Conservation (phyloP, 257 asterid genomes). For the Lycium ferocissimum region DNA sequence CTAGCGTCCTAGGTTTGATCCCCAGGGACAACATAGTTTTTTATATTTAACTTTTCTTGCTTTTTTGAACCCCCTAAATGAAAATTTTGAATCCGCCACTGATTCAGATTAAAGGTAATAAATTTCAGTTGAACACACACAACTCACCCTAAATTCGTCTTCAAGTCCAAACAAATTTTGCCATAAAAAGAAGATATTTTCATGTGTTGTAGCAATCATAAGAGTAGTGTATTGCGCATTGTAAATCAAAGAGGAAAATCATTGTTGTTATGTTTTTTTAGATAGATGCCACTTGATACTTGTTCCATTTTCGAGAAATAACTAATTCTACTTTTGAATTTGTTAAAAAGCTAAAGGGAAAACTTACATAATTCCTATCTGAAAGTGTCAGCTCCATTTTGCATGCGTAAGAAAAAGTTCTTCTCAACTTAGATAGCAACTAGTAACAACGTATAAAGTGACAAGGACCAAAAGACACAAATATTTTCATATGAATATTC, state of each 20-base stretch:
- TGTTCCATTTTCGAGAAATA: slow-evolving; percentile 14
- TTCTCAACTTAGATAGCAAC: background rate
- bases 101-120: no score
- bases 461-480: background rate
- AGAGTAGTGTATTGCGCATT: background rate
- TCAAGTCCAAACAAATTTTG: no score
- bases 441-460: slow-evolving; percentile 19
- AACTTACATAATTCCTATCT: background rate
- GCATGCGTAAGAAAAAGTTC: slow-evolving; percentile 43
- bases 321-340: slow-evolving; percentile 7
- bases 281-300: background rate
- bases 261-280: background rate
- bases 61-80: no score
- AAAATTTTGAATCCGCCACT: no score
- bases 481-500: background rate
- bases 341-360: background rate
- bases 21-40: no score
- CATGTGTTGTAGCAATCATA: slow-evolving; percentile 11
- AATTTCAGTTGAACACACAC: no score
- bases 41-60: no score
- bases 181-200: background rate
- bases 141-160: no score
- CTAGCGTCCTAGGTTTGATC: no score
- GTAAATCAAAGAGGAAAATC: slow-evolving; percentile 25
- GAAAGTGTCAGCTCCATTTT: slow-evolving; percentile 37